phyloP scores from a whole-genome alignment of 192 early-diverging fungal genomes.

The Diversispora eburnea region DNA sequence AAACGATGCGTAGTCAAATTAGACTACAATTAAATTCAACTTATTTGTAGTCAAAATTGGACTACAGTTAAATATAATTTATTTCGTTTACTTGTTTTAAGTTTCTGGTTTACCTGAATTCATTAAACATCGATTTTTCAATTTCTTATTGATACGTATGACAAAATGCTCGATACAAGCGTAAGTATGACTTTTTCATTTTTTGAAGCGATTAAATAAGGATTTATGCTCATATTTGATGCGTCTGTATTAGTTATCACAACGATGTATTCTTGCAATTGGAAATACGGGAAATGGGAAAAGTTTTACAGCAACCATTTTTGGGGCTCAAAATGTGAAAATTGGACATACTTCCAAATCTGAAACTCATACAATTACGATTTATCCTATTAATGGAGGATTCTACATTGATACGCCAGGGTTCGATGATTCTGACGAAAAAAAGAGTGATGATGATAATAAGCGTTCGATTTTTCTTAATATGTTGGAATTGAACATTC shows the following conservation, averaged over 20 bases:
- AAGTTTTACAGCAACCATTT: conserved; percentile 29
- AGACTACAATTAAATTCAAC: too few relatives aligned
- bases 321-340: conserved; percentile 14
- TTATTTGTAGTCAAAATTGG: too few relatives aligned
- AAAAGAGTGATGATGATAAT: conserved; percentile 9
- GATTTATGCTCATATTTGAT: background rate
- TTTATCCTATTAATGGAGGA: conserved; percentile 4
- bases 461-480: conserved; percentile 6
- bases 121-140: too few relatives aligned
- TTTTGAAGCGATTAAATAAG: background rate
- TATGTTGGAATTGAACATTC: background rate
- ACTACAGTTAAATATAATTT: too few relatives aligned
- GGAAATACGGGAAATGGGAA: conserved; percentile 7
- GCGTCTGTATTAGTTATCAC: background rate
- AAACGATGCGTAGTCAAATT: too few relatives aligned
- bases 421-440: conserved; percentile 18
- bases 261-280: conserved; percentile 10
- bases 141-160: too few relatives aligned
- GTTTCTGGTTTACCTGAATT: too few relatives aligned
- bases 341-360: conserved; percentile 12
- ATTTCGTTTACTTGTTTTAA: too few relatives aligned
- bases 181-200: background rate
- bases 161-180: background rate
- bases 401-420: conserved; percentile 27
- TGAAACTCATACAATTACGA: background rate